phyloP scores from a whole-genome alignment of 495 filamentous ascomycete genomes.

The Penicillium flavigenum region DNA sequence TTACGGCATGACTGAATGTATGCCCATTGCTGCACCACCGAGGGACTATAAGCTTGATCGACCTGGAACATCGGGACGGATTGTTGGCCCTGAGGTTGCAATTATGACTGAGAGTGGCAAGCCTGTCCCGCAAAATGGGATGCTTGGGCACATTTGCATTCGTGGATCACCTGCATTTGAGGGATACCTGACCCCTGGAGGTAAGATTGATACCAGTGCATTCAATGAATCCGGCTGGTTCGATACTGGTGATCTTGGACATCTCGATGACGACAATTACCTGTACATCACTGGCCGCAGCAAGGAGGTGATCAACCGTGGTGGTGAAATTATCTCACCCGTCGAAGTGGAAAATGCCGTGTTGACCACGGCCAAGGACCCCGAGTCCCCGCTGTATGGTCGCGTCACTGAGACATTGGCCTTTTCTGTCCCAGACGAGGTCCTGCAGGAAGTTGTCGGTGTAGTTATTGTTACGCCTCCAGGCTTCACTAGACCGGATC shows the following conservation, averaged over 20 bases:
- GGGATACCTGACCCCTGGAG: conserved; percentile 40
- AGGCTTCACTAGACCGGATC: conserved; percentile 29
- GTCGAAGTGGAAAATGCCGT: conserved; percentile 79
- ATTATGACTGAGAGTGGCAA: conserved; percentile 32
- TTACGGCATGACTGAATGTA: conserved; percentile 53
- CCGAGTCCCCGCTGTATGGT: conserved; percentile 31
- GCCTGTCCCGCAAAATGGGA: conserved; percentile 15
- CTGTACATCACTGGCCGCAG: conserved; percentile 69
- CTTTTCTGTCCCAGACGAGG: conserved; percentile 43
- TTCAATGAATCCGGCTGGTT: conserved; percentile 47
- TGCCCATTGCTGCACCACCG: conserved; percentile 45
- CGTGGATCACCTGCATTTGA: conserved; percentile 44
- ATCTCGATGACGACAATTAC: conserved; percentile 58
- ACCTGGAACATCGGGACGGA: conserved; percentile 43
- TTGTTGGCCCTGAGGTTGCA: conserved; percentile 41
- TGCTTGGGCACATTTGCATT: conserved; percentile 42
- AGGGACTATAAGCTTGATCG: conserved; percentile 40
- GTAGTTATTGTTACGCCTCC: conserved; percentile 38
- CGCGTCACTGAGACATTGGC: conserved; percentile 39
- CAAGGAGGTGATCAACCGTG: conserved; percentile 78
- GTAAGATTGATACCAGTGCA: conserved; percentile 32
- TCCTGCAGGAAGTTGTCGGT: conserved; percentile 48
- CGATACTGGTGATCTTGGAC: conserved; percentile 50
- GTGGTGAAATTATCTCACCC: conserved; percentile 76
- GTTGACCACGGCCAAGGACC: conserved; percentile 42